Conservation (phyloP, 2,329 filamentous ascomycete species). For the Bertia moriformis region DNA sequence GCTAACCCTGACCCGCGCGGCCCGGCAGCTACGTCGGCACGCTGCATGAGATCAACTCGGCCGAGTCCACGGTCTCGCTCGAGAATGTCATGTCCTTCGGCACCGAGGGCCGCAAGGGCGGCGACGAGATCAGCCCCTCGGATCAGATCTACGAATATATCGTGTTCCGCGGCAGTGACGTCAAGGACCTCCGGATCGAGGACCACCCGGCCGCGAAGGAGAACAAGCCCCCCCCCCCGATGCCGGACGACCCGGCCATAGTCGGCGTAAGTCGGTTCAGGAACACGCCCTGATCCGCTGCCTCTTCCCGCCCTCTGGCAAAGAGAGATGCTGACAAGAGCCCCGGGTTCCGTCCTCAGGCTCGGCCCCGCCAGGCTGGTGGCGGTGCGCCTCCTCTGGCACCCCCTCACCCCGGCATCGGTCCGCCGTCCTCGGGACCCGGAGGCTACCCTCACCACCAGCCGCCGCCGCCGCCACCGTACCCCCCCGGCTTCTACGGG, state of each 20-base stretch:
- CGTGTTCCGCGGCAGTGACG: slow-evolving; percentile 93
- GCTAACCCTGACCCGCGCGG: slow-evolving; percentile 6
- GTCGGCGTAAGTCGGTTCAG: slow-evolving; percentile 70
- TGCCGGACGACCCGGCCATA: slow-evolving; percentile 92
- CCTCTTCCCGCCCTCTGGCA: slow-evolving; percentile 8
- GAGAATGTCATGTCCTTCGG: slow-evolving; percentile 92
- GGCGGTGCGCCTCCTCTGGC: too few relatives aligned
- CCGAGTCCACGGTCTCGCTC: slow-evolving; percentile 88
- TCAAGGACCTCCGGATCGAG: slow-evolving; percentile 93
- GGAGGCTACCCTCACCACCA: too few relatives aligned
- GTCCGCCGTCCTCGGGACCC: too few relatives aligned
- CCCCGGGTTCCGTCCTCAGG: too few relatives aligned
- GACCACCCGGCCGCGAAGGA: slow-evolving; percentile 63
- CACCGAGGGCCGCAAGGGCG: slow-evolving; percentile 74
- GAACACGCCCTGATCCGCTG: slow-evolving; percentile 3
- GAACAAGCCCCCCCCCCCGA: slow-evolving; percentile 58
- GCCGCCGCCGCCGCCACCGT: slow-evolving; percentile 18
- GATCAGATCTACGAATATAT: slow-evolving; percentile 96
- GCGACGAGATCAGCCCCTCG: slow-evolving; percentile 71
- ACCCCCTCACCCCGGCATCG: too few relatives aligned
- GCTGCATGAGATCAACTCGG: slow-evolving; percentile 94
- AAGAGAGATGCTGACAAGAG: slow-evolving; percentile 21
- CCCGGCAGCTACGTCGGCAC: slow-evolving; percentile 74
- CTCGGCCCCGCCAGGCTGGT: too few relatives aligned
- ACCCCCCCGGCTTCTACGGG: too few relatives aligned